A percentile compares a stretch with the other conserved stretches of the same genome.
phyloP scores from a whole-genome alignment of 805 yeast genomes.

The Suhomyces xylopsoci region DNA sequence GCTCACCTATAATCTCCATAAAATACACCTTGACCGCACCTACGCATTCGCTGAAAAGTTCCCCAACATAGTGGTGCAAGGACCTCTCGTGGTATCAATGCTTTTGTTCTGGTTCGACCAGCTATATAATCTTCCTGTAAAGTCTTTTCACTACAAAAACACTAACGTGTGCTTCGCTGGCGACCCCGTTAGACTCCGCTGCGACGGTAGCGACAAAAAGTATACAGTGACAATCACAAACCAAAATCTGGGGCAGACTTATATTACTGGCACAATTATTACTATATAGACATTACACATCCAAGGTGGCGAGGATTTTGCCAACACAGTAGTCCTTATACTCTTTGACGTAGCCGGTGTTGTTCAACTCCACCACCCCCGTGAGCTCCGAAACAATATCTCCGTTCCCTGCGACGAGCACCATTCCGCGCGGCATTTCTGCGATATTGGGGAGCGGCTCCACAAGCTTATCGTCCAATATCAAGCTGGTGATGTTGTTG shows the following conservation, averaged over 20 bases:
- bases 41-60: constrained; percentile 64
- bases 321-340: constrained; percentile 43
- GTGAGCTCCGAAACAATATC: constrained; percentile 36
- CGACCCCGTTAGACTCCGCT: background rate
- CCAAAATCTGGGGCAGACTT: background rate
- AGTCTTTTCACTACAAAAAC: constrained; percentile 47
- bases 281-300: constrained; percentile 6
- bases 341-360: constrained; percentile 32
- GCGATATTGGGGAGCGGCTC: constrained; percentile 34
- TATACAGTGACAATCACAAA: background rate
- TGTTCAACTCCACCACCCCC: constrained; percentile 33
- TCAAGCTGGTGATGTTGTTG: constrained; percentile 29
- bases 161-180: constrained; percentile 46
- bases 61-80: constrained; percentile 66
- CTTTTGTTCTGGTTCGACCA: constrained; percentile 49
- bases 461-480: constrained; percentile 27
- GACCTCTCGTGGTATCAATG: constrained; percentile 71
- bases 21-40: constrained; percentile 66
- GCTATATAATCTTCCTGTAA: constrained; percentile 14
- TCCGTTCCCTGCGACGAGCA: constrained; percentile 37
- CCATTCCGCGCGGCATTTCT: constrained; percentile 41
- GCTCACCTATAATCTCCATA: constrained; percentile 78
- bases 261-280: constrained; percentile 1
- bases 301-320: constrained; percentile 36
- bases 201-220: background rate